Evolutionary conservation across 2,329 filamentous ascomycete genomes (phyloP), one percentile per base, ranked within the genome.

Genomic region (Orbilia brochopaga): DNA sequence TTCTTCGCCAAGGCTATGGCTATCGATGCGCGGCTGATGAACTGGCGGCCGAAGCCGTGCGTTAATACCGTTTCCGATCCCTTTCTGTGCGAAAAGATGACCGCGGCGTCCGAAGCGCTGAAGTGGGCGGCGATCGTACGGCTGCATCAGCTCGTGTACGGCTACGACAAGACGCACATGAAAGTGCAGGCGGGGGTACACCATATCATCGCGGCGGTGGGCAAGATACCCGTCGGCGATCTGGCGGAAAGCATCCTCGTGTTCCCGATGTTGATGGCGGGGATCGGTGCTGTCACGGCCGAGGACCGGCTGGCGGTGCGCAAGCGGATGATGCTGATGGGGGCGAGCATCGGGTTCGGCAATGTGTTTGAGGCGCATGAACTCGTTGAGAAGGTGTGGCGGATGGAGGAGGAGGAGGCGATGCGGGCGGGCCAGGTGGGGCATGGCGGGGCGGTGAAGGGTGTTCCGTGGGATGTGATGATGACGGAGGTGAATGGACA

Each of bases 331-430:
- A 30, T 37, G 15, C 40, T 74, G 58, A 74, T 74, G 73, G 73
- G 70, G 15, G 65, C 58, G 24, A 73, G 62, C 32, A 74, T 74
- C 37, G 73, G 73, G 4, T 74, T 74, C 19, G 73, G 73, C 13
- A 74, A 74, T 44, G 73, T 74, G 15, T 73, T 65, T 27, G 73
- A 74, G 40, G 73, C 73, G 11, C 69, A 73, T 21, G 73, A 74
- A 24, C 32, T 70, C 2, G 69, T 73, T 1, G 57, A 64, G 32
- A 63, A 59, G 37, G 61, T 69, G 21, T 74, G 73, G 73, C 64
- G 46, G 51, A 73, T 74, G 62, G 73, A 74, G 44, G 63, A 63
- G 23, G 66, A 70, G 24, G 59, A 48, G 8, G 66, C 63, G 35
- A 42, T 63, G 32, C 35, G 50, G 21, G 55, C 65, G 23, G 65